phyloP scores from a whole-genome alignment of 257 asterid genomes.

The Solanum paucissectum region DNA sequence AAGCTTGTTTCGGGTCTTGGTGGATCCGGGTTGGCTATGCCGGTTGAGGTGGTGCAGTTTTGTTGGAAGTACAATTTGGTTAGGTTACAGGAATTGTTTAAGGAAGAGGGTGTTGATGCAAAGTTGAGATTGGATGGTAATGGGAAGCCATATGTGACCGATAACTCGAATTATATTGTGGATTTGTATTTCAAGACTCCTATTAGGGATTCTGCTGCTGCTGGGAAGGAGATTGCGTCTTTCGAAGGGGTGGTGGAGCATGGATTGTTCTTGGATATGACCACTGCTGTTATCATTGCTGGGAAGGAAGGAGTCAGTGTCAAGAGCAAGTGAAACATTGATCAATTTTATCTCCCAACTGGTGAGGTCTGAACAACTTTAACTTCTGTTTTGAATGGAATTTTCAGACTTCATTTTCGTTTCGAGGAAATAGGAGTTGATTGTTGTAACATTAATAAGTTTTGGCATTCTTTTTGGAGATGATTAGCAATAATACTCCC shows the following conservation, averaged over 20 bases:
- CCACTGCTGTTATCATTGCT: constrained; percentile 65
- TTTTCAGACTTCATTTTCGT: neutral
- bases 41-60: constrained; percentile 89
- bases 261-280: constrained; percentile 52
- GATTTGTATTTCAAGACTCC: constrained; percentile 90
- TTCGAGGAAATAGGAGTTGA: neutral
- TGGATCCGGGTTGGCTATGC: constrained; percentile 92
- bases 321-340: constrained; percentile 35
- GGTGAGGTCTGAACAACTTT: neutral
- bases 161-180: constrained; percentile 76
- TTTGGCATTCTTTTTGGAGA: neutral
- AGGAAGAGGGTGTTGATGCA: constrained; percentile 68
- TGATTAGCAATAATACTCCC: neutral
- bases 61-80: constrained; percentile 68
- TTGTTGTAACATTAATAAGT: neutral
- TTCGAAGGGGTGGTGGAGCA: constrained; percentile 84
- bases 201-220: constrained; percentile 55
- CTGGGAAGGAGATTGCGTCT: constrained; percentile 63
- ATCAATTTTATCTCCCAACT: neutral
- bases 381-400: neutral
- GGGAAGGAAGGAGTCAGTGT: constrained; percentile 58
- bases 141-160: constrained; percentile 82
- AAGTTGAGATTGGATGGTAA: constrained; percentile 50
- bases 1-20: constrained; percentile 72
- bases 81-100: constrained; percentile 57